A percentile compares a stretch with the other conserved stretches of the same genome.
Evolutionary conservation across 2,329 filamentous ascomycete genomes (phyloP).

Genomic region (Pyrenophora graminea): DNA sequence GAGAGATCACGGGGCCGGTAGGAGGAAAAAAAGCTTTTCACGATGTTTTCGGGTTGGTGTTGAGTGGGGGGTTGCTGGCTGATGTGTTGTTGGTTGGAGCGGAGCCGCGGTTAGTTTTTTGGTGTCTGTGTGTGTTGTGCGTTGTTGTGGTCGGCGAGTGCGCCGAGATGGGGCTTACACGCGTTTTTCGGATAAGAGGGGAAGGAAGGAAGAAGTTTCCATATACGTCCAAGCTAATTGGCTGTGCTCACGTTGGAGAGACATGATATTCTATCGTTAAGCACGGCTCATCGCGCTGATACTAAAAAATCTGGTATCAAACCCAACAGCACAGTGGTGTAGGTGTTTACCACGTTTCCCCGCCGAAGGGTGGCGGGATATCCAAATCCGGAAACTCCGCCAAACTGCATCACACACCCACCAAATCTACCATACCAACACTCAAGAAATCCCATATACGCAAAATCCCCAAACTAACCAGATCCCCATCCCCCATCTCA

Average conservation of each 20-base stretch:
- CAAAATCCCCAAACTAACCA: no score
- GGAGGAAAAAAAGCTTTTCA: conserved; percentile 11
- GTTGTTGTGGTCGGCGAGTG: background rate
- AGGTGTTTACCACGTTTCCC: no score
- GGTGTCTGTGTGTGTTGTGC: background rate
- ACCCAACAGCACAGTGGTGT: no score
- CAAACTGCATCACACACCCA: no score
- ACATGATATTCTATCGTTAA: no score
- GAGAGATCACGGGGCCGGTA: background rate
- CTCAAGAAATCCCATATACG: no score
- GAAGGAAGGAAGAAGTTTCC: background rate
- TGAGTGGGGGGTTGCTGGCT: conserved; percentile 5
- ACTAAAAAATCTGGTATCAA: no score
- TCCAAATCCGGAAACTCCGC: no score
- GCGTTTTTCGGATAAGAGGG: background rate
- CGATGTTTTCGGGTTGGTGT: conserved; percentile 27
- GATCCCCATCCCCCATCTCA: background rate
- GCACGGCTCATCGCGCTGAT: no score
- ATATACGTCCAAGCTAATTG: background rate
- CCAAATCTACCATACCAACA: no score
- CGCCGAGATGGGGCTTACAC: conserved; percentile 4
- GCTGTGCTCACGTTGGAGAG: no score
- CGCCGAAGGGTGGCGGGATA: no score
- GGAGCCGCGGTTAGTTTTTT: conserved; percentile 2
- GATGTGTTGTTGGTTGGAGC: conserved; percentile 1